Conservation (phyloP, 225 moss, liverwort and hornwort genomes). For the Ulota crispa region DNA sequence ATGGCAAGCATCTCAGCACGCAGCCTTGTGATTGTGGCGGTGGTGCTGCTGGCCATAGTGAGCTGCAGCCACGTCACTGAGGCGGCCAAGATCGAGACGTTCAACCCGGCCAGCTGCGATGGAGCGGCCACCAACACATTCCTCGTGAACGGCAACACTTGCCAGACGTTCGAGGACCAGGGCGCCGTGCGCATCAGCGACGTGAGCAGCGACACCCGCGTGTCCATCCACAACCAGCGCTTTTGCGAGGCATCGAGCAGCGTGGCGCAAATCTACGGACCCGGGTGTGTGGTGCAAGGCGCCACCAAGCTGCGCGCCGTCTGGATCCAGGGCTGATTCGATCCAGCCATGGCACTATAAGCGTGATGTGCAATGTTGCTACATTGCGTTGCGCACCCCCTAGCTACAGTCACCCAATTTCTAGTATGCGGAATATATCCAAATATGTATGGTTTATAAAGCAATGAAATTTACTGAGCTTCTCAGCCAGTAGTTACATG, state of each 20-base stretch:
- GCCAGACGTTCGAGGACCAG: slow-evolving; percentile 43
- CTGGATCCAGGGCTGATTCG: slow-evolving; percentile 26
- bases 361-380: too few relatives aligned
- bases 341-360: too few relatives aligned
- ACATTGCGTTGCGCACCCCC: not conserved
- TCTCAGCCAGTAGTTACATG: too few relatives aligned
- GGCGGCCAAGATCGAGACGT: slow-evolving; percentile 35
- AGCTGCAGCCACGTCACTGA: not conserved
- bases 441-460: too few relatives aligned
- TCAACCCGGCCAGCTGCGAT: slow-evolving; percentile 13
- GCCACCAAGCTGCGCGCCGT: slow-evolving; percentile 30
- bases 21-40: not conserved
- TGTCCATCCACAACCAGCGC: slow-evolving; percentile 47
- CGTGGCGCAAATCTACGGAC: slow-evolving; percentile 46
- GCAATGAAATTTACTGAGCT: too few relatives aligned
- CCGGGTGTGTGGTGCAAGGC: slow-evolving; percentile 36
- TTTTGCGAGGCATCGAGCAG: not conserved
- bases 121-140: slow-evolving; percentile 42
- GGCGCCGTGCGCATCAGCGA: slow-evolving; percentile 41
- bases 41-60: slow-evolving; percentile 18
- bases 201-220: slow-evolving; percentile 30
- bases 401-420: too few relatives aligned
- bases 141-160: not conserved
- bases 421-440: too few relatives aligned
- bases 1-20: not conserved